phyloP scores from a whole-genome alignment of 2,329 filamentous ascomycete genomes.

The Sporothrix luriei region DNA sequence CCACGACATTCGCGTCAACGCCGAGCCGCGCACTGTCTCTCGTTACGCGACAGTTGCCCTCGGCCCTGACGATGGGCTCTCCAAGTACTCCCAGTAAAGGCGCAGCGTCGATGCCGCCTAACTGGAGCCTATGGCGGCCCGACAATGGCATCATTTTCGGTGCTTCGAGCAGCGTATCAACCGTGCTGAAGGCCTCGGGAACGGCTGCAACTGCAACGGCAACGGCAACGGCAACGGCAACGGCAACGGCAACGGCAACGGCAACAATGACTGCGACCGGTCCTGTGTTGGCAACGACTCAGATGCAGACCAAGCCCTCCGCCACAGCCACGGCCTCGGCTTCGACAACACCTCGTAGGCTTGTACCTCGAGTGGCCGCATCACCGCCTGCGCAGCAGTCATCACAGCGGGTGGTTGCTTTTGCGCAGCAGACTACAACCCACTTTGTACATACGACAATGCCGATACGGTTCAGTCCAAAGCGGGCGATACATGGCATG shows the following conservation, averaged over 20 bases:
- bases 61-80: background rate
- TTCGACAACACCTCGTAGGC: background rate
- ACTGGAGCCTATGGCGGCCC: slow-evolving; percentile 44
- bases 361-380: slow-evolving; percentile 13
- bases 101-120: slow-evolving; percentile 21
- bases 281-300: background rate
- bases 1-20: background rate
- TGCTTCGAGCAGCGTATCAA: background rate
- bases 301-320: background rate
- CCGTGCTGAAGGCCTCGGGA: slow-evolving; percentile 26
- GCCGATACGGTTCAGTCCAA: background rate
- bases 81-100: background rate
- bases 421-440: slow-evolving; percentile 1
- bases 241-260: background rate
- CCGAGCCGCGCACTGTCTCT: background rate
- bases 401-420: background rate
- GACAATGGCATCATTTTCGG: slow-evolving; percentile 47
- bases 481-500: background rate
- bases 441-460: background rate
- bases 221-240: background rate
- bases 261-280: background rate
- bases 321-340: background rate
- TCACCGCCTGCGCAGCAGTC: background rate
- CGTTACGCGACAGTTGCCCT: background rate
- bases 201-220: background rate